Base-by-base conservation (phyloP, 805 yeast species). In the Schizosaccharomyces japonicus region DNA sequence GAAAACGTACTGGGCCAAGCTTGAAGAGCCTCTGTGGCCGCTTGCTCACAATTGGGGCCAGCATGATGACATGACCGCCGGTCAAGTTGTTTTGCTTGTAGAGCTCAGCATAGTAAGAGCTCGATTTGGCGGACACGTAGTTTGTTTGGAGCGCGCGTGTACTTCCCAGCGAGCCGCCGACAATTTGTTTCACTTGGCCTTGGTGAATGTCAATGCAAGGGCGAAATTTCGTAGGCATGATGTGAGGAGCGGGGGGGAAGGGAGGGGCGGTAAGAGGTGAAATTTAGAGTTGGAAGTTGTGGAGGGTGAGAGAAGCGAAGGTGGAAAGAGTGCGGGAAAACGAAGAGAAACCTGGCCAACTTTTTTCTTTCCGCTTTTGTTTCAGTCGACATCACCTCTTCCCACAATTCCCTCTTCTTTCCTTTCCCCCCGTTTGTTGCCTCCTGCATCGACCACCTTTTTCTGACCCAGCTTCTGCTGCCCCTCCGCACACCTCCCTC, bases 201-300 rank as follows among this genome's bases (percentile, higher is more conserved):
- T 79, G 72, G 61, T 90, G 99, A 50, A 90, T 76, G 59, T 90
- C 98, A 33, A 90, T 87, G 58, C 99, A 90, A 0, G 95, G 96
- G 56, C 85, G 73, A 63, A 82, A 90, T 47, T 23, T 6, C 13
- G 46, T 42, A 23, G n/a, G 46, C 31, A 3, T 33, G 8, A 10
- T n/a, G 32, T 25, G 32, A 26, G 23, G 5, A 21, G 40, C 11
- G 17, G 17, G 30, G 47, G 30, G 50, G 47, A 7, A 3, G 11
- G 2, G 39, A 44, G 3, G 21, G 29, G 40, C 17, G 19, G 17
- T 36, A n/a, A 11, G 21, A 44, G 25, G 17, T 11, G 4, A 11
- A 13, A 8, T 5, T 44, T 42, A 26, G 15, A 39, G 25, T 7
- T 11, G 39, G 28, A 25, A n/a, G 17, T 15, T 33, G 5, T 29